phyloP scores from a whole-genome alignment of 805 yeast species.

The Kodamaea kakaduensis region DNA sequence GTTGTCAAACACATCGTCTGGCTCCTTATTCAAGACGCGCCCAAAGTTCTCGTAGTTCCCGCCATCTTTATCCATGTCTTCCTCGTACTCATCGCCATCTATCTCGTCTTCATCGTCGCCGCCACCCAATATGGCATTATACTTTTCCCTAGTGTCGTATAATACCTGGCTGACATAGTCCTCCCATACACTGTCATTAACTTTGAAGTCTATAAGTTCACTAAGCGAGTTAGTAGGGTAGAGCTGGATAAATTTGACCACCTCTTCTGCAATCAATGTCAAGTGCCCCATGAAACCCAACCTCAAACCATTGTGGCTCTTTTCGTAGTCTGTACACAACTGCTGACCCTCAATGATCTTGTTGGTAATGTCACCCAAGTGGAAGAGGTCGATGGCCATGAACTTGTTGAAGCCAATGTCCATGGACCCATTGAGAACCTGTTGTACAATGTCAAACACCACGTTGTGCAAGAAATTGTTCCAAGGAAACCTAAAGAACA shows the following conservation, averaged over 20 bases:
- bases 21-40: background rate
- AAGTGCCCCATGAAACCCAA: conserved; percentile 31
- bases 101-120: conserved; percentile 46
- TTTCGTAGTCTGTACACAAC: conserved; percentile 25
- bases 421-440: conserved; percentile 45
- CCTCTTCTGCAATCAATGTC: conserved; percentile 30
- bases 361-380: conserved; percentile 38
- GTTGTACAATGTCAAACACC: conserved; percentile 46
- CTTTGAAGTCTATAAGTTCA: conserved; percentile 33
- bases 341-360: conserved; percentile 46
- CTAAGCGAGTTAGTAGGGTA: conserved; percentile 36
- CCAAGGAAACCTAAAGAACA: conserved; percentile 47
- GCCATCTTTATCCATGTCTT: conserved; percentile 21
- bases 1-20: conserved; percentile 10
- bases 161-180: conserved; percentile 77
- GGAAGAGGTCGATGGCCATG: conserved; percentile 57
- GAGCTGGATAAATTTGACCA: conserved; percentile 27
- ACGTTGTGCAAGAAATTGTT: conserved; percentile 46
- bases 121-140: conserved; percentile 92
- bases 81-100: conserved; percentile 24
- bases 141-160: conserved; percentile 87
- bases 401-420: conserved; percentile 47
- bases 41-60: conserved; percentile 20
- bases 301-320: conserved; percentile 23
- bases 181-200: conserved; percentile 59